These are phyloP conservation scores for Talaromyces atroroseus DNA, from an alignment of 2,329 filamentous ascomycete species.

Conservation along the genomic window DNA sequence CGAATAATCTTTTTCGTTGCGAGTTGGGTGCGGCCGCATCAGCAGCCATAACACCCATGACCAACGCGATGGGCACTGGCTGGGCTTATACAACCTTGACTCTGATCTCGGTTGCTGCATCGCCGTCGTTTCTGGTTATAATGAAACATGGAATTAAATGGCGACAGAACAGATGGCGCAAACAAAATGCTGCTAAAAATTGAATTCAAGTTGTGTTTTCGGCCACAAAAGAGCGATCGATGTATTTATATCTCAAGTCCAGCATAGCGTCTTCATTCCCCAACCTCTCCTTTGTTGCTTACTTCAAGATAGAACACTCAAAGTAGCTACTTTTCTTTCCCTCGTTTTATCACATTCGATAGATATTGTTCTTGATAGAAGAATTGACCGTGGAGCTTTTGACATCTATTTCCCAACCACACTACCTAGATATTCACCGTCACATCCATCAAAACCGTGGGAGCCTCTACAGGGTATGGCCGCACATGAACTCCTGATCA, in stretches of 20 bases:
- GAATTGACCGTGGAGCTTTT: background rate
- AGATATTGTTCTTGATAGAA: too few relatives aligned
- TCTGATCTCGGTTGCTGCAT: slow-evolving; percentile 1
- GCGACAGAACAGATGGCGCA: background rate
- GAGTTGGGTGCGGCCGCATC: slow-evolving; percentile 39
- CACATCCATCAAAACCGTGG: background rate
- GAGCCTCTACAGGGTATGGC: background rate
- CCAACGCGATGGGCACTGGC: slow-evolving; percentile 24
- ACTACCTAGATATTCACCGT: background rate
- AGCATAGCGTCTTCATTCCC: too few relatives aligned
- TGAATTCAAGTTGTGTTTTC: too few relatives aligned
- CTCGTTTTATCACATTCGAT: too few relatives aligned
- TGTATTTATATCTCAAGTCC: too few relatives aligned
- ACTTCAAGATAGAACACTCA: too few relatives aligned
- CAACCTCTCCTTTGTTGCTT: too few relatives aligned
- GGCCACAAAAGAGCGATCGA: too few relatives aligned
- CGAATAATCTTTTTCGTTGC: slow-evolving; percentile 41
- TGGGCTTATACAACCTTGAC: slow-evolving; percentile 15
- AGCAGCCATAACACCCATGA: slow-evolving; percentile 39
- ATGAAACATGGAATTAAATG: background rate
- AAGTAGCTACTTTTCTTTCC: too few relatives aligned
- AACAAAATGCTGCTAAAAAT: background rate
- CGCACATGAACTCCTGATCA: slow-evolving; percentile 8
- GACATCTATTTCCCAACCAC: too few relatives aligned
- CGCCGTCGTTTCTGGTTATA: background rate